Base-by-base conservation (phyloP, 2,329 filamentous ascomycete genomes). In the Venturia aucupariae region DNA sequence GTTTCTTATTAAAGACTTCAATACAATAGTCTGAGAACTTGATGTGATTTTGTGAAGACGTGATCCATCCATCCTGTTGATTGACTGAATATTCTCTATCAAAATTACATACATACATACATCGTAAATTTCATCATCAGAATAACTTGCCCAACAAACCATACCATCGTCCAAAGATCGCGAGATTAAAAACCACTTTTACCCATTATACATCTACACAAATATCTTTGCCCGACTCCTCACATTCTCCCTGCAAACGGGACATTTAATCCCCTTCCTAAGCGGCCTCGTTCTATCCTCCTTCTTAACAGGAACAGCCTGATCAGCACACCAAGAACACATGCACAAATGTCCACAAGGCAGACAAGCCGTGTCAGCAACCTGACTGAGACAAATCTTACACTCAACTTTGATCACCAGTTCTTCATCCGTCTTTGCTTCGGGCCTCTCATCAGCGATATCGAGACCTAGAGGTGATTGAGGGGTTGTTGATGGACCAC, bases 311-410 rank as follows among this genome's bases (percentile, higher is more conserved):
- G 81, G 81, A 41, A 80, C 75, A 55, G 79, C 76, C 61, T 80
- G 76, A 61, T 81, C 79, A 3, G 80, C 80, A 67, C 82, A 84
- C 81, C 81, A 84, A 46, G 76, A 72, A 68, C 82, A 84, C 75
- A 84, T 80, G 41, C 80, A 75, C 66, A 82, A 75, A 69, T 84
- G 81, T 0, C 82, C 82, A 66, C 82, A 84, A 0, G 82, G 82
- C 42, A 84, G 68, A 22, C 82, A 72, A 2, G 79, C 81, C 7
- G 79, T 79, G 66, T 83, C 79, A 0, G 82, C 79, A 2, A 80
- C 60, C 68, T 84, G 82, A 11, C 75, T 75, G 68, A 81, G 81
- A 69, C 82, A 84, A 22, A 83, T 75, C 66, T 80, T 78, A 67
- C 82, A 84, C 51, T 81, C 77, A 35, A 84, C 70, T 39, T 77